phyloP scores from a whole-genome alignment of 345 rosid genomes.

The Eucalyptus tenuipes region DNA sequence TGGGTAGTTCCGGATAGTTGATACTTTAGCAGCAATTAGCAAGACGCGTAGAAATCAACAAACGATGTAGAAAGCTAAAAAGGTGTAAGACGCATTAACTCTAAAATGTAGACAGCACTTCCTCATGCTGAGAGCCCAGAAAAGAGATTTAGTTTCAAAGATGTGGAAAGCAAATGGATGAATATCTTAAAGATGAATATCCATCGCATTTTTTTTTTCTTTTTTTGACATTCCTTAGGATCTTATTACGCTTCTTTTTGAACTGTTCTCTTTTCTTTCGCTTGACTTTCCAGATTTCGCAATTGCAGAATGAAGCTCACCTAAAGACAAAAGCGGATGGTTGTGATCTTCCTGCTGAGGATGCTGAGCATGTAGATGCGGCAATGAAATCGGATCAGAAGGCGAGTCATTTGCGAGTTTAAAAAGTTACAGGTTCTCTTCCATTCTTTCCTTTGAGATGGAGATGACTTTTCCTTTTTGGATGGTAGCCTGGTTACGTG shows the following conservation, averaged over 20 bases:
- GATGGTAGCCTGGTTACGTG: slow-evolving; percentile 11
- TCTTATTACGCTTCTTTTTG: neutral
- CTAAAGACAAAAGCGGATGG: neutral
- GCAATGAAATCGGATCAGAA: neutral
- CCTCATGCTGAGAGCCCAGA: neutral
- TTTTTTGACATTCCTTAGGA: neutral
- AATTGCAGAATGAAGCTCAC: neutral
- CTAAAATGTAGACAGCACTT: neutral
- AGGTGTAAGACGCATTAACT: neutral
- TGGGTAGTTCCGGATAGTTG: neutral
- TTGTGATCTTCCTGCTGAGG: neutral
- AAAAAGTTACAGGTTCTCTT: neutral
- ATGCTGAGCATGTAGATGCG: slow-evolving; percentile 5
- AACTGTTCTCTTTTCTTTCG: neutral
- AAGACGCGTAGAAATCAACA: neutral
- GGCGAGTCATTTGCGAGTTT: neutral
- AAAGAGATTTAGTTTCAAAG: neutral
- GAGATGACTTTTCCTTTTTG: neutral
- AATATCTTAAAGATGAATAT: neutral
- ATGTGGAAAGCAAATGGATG: neutral
- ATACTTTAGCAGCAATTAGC: neutral
- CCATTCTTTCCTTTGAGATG: neutral
- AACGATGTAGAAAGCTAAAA: neutral
- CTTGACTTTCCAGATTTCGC: neutral
- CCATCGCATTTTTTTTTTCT: no score